These are phyloP conservation scores for Colletotrichum karsti DNA, from an alignment of 2,329 filamentous ascomycete species.

Conservation along the genomic window DNA sequence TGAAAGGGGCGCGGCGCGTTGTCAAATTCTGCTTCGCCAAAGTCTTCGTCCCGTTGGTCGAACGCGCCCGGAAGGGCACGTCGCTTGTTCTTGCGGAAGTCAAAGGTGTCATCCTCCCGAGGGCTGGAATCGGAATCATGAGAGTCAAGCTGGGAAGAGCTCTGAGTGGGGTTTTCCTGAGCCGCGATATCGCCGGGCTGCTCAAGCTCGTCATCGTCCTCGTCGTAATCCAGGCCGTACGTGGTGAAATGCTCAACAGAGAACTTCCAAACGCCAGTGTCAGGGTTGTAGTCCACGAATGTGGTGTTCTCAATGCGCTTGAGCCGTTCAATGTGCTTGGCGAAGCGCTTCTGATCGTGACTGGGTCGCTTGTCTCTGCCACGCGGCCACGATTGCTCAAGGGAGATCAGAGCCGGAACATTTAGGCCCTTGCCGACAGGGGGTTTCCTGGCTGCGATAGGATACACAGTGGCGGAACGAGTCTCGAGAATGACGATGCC, in stretches of 20 bases:
- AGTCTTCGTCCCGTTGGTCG: conserved; percentile 65
- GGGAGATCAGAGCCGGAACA: conserved; percentile 85
- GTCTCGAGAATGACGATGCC: conserved; percentile 79
- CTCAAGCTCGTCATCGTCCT: conserved; percentile 69
- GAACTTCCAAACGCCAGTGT: conserved; percentile 90
- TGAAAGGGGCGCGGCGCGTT: conserved; percentile 46
- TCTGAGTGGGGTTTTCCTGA: not conserved
- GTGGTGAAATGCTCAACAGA: conserved; percentile 96
- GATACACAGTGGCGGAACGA: conserved; percentile 90
- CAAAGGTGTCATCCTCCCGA: conserved; percentile 63
- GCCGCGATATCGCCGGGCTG: not conserved
- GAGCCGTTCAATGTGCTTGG: conserved; percentile 85
- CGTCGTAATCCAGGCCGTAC: conserved; percentile 87
- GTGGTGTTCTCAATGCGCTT: conserved; percentile 81
- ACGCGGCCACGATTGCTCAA: conserved; percentile 94
- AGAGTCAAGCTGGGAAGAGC: conserved; percentile 29
- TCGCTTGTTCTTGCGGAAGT: conserved; percentile 56
- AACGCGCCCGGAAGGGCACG: conserved; percentile 81
- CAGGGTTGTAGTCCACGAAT: conserved; percentile 81
- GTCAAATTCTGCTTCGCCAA: conserved; percentile 51
- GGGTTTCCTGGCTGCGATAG: conserved; percentile 79
- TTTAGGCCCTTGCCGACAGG: conserved; percentile 88
- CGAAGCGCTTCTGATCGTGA: conserved; percentile 69
- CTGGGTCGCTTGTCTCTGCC: conserved; percentile 64
- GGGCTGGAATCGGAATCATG: conserved; percentile 46